Base-by-base conservation (phyloP, 2,329 filamentous ascomycete species). In the Cladophialophora yegresii region DNA sequence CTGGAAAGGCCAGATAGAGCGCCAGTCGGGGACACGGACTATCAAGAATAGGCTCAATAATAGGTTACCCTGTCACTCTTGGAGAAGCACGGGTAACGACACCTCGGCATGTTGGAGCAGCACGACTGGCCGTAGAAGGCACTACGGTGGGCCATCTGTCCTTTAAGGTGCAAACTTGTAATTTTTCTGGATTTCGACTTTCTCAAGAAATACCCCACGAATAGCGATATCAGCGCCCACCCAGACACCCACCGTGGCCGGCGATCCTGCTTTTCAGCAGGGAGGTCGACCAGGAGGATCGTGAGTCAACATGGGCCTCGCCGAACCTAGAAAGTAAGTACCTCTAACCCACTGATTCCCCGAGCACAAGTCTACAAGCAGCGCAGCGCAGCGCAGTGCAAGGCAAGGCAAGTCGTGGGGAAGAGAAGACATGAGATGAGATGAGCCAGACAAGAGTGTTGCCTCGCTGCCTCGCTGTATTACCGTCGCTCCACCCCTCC, bases 321-420 rank as follows among this genome's bases (percentile, higher is more conserved):
- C 67, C 60, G 67, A 69, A 47, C 67, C 67, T 3, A 64, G 57
- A 47, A 69, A 65, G 67, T 69, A 65, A 23, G 67, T 61, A 8
- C 10, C 5, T 7, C 36, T 28, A 23, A 12, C 40, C 57, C 47
- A 22, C 55, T 51, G 28, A 23, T 22, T 36, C 12, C 20, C 10
- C n/a, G 28, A 33, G 8, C 36, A n/a, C 36, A 43, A 28, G 26
- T 28, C 6, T n/a, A 28, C 3, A 28, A 3, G 26, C 26, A 28
- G 26, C 26, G 26, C 26, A 28, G 26, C 36, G 32, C 16, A n/a
- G 36, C 16, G 36, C 13, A 43, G n/a, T 13, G 36, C 36, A 20
- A 43, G 13, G 16, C 5, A n/a, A 8, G 1, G 5, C 36, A n/a
- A n/a, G 5, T n/a, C n/a, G n/a, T n/a, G n/a, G 36, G 13, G 5